These are phyloP conservation scores for Vigna nakashimae DNA, from an alignment of 306 rosid genomes.

Conservation along the genomic window DNA sequence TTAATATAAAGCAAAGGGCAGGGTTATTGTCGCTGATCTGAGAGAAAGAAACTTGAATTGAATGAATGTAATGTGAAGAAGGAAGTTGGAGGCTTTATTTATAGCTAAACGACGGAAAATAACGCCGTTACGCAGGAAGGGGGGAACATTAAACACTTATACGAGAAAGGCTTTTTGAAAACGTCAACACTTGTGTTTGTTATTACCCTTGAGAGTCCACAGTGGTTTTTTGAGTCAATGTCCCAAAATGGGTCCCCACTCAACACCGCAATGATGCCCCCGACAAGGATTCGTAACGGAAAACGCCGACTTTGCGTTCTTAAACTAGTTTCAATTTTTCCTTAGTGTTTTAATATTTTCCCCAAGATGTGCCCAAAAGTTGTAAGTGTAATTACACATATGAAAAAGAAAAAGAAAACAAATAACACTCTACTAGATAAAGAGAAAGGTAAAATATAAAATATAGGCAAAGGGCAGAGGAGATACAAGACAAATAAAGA, in stretches of 20 bases:
- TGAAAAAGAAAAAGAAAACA: not conserved
- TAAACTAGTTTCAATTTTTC: conserved; percentile 24
- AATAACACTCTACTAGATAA: not conserved
- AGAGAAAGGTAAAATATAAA: not conserved
- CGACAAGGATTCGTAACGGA: conserved; percentile 61
- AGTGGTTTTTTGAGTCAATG: conserved; percentile 58
- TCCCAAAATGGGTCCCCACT: conserved; percentile 21
- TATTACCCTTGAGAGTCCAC: conserved; percentile 32
- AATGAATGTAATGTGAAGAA: conserved; percentile 38
- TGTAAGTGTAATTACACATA: not conserved
- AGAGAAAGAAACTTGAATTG: conserved; percentile 44
- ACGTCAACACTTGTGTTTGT: conserved; percentile 56
- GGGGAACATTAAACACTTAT: not conserved
- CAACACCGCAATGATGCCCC: conserved; percentile 36
- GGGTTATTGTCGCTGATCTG: conserved; percentile 22
- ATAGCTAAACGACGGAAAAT: conserved; percentile 63
- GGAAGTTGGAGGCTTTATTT: conserved; percentile 49
- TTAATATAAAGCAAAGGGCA: conserved; percentile 19
- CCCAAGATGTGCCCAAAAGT: not conserved
- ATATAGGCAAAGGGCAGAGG: no score
- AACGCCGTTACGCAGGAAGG: conserved; percentile 72
- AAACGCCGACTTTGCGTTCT: conserved; percentile 53
- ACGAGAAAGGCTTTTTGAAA: conserved; percentile 40
- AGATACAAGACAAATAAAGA: not conserved
- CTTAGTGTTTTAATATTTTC: not conserved